Base-by-base conservation (phyloP, 83 land plant species). In the Picea abies region DNA sequence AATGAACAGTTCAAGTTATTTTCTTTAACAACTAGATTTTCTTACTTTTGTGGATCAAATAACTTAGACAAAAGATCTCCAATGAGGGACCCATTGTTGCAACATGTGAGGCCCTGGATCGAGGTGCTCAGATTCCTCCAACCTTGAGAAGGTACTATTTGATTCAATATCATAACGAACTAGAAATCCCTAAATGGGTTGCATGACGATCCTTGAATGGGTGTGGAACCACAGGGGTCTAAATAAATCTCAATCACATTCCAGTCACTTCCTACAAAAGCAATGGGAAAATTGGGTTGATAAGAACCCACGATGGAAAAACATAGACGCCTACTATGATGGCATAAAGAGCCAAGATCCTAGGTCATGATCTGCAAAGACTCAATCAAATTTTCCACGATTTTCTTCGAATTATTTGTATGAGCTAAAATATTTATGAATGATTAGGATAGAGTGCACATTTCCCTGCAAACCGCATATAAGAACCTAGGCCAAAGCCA, bases 181-280 rank as follows among this genome's bases (percentile, higher is more conserved):
- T 86, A 26, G 83, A 61, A 29, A 65, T 83, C 4, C 84, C 80
- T 69, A 82, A 89, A 75, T 63, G 85, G 39, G 88, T 82, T 56
- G 75, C 37, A 75, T 87, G 89, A 56, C 87, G 62, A 5, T 29
- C 41, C 41, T 7, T n/a, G 17, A 22, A 87, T 87, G 25, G 85
- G 83, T 0, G 81, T 87, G 83, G 78, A 83, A 2, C 88, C 88
- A 77, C 85, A 87, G 0, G 88, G 88, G 22, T 87, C 85, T n/a
- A 83, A 85, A 63, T 83, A 87, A 22, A 80, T 83, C 25, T 84
- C 83, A 11, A 81, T 83, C 26, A 83, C 83, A 25, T 87, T 87
- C 85, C 85, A 87, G 60, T 61, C 58, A 3, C 29, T 66, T 22
- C 85, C 85, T 8, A 83, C 85, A 63, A 89, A 82, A 1, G 86